These are phyloP conservation scores for Pisolithus sp. DNA, from an alignment of 768 basidiomycete genomes.

Conservation along the genomic window DNA sequence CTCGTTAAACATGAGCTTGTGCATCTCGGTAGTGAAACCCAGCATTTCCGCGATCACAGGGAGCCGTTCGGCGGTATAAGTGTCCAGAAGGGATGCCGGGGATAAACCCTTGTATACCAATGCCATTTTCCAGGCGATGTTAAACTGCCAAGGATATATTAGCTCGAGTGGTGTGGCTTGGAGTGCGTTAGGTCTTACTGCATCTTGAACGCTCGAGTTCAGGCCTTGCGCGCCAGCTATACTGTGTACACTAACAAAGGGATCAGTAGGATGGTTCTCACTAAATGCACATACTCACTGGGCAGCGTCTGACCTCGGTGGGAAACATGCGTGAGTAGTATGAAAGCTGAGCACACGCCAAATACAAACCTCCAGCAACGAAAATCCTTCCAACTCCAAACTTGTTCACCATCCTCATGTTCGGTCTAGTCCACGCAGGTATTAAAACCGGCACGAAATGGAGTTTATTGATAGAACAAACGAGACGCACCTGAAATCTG, in stretches of 20 bases:
- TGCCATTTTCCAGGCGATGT: conserved; percentile 42
- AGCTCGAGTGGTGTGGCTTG: neutral
- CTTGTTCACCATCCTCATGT: neutral
- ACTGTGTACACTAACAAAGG: conserved; percentile 26
- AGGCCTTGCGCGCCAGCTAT: conserved; percentile 36
- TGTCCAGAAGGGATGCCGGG: conserved; percentile 30
- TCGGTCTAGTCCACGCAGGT: neutral
- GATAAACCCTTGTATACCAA: conserved; percentile 35
- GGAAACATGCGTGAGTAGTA: neutral
- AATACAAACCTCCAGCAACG: conserved; percentile 35
- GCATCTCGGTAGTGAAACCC: conserved; percentile 28
- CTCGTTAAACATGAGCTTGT: too few species aligned
- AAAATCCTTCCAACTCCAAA: conserved; percentile 26
- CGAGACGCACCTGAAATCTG: conserved; percentile 24
- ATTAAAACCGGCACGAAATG: too few species aligned
- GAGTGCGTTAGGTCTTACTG: neutral
- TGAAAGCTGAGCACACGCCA: neutral
- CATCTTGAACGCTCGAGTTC: conserved; percentile 11
- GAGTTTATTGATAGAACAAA: neutral
- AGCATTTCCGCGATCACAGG: conserved; percentile 44
- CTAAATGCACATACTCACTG: conserved; percentile 21
- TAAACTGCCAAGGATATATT: conserved; percentile 23
- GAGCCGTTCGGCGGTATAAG: conserved; percentile 40
- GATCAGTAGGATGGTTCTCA: neutral
- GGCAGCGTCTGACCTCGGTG: conserved; percentile 34